Conservation (phyloP, 208 protist species). For the Trypanosoma conorhini region DNA sequence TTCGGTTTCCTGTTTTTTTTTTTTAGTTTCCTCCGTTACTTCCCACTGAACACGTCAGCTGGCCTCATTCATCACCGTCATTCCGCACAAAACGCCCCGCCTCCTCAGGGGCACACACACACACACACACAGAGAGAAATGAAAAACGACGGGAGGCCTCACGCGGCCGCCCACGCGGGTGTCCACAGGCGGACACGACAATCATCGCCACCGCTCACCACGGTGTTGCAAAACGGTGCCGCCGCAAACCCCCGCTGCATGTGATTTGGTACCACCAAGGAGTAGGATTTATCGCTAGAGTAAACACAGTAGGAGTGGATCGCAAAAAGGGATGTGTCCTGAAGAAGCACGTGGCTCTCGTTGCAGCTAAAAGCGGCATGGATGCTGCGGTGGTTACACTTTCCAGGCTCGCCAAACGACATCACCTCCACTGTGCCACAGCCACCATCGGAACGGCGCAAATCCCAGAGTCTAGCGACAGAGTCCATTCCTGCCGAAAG, state of each 20-base stretch:
- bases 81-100: background rate
- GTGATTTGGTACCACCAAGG: constrained; percentile 57
- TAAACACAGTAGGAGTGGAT: constrained; percentile 78
- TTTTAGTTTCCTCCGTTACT: background rate
- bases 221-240: constrained; percentile 50
- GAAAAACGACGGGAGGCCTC: background rate
- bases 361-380: constrained; percentile 65
- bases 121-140: constrained; percentile 12
- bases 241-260: constrained; percentile 62
- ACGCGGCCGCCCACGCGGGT: constrained; percentile 58
- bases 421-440: constrained; percentile 47
- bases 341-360: constrained; percentile 73
- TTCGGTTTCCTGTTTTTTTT: constrained; percentile 2
- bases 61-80: background rate
- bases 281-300: constrained; percentile 56
- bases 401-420: constrained; percentile 73
- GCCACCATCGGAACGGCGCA: constrained; percentile 42
- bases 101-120: constrained; percentile 9
- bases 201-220: constrained; percentile 84
- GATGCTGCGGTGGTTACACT: constrained; percentile 79
- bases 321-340: constrained; percentile 56
- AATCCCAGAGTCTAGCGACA: constrained; percentile 78
- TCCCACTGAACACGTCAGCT: background rate
- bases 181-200: constrained; percentile 82
- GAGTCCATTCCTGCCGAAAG: constrained; percentile 88